phyloP scores from a whole-genome alignment of 352 stramenopile genomes.

The Globisporangium echinulatum region DNA sequence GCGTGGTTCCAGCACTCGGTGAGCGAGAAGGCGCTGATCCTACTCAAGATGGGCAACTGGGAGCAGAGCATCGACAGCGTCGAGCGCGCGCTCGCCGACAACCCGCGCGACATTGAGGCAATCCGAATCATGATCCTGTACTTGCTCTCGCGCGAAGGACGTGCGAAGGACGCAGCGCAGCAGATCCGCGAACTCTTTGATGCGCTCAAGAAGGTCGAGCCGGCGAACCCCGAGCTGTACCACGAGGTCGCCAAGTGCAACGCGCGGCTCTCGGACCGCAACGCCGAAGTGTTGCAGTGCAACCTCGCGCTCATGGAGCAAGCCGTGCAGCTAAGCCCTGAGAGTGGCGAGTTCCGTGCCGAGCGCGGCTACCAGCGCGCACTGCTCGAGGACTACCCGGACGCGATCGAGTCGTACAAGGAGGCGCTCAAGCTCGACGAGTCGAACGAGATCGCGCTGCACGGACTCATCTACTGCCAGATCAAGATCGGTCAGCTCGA shows the following conservation, averaged over 20 bases:
- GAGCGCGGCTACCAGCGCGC: conserved; percentile 79
- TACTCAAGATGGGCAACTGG: conserved; percentile 84
- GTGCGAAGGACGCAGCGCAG: conserved; percentile 40
- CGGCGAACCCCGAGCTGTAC: conserved; percentile 62
- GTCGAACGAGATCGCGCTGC: conserved; percentile 82
- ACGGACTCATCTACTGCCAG: conserved; percentile 91
- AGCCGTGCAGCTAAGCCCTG: conserved; percentile 50
- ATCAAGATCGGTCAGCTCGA: conserved; percentile 84
- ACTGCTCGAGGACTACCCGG: conserved; percentile 62
- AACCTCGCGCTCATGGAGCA: conserved; percentile 66
- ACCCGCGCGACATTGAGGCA: conserved; percentile 64
- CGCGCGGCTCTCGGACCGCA: conserved; percentile 53
- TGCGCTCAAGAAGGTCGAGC: conserved; percentile 61
- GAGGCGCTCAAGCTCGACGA: conserved; percentile 83
- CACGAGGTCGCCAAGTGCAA: conserved; percentile 57
- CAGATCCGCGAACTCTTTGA: conserved; percentile 60
- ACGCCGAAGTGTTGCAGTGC: conserved; percentile 64
- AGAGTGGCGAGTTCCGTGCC: conserved; percentile 54
- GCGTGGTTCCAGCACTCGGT: conserved; percentile 81
- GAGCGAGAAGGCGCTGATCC: conserved; percentile 71
- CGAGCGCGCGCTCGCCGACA: conserved; percentile 60
- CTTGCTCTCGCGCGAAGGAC: conserved; percentile 60
- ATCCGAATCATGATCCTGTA: conserved; percentile 59
- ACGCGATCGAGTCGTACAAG: conserved; percentile 84
- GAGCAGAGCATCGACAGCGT: conserved; percentile 79